Conservation (phyloP, 208 protist species). For the Leptomonas pyrrhocoris region DNA sequence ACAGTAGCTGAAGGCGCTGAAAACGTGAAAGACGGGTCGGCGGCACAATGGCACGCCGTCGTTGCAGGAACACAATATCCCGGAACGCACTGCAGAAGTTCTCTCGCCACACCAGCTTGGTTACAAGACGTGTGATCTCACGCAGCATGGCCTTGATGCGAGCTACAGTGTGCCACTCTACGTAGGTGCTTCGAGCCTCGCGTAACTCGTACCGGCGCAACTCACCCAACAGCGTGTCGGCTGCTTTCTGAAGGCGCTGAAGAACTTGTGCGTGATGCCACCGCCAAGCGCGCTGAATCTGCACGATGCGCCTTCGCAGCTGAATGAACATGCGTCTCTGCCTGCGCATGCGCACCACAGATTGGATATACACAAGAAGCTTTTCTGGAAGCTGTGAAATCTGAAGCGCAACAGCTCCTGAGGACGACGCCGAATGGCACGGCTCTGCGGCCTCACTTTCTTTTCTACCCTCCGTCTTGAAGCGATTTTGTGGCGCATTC, state of each 20-base stretch:
- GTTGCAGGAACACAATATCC: constrained; percentile 49
- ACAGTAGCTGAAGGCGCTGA: constrained; percentile 27
- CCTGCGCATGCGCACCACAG: constrained; percentile 14
- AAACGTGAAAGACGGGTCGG: constrained; percentile 16
- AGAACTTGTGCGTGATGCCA: background rate
- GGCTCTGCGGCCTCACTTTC: background rate
- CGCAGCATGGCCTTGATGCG: constrained; percentile 31
- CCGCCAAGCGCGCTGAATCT: constrained; percentile 25
- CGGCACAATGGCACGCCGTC: constrained; percentile 14
- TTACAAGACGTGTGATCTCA: constrained; percentile 51
- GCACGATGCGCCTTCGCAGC: background rate
- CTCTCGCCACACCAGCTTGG: constrained; percentile 71
- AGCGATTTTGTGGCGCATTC: no score
- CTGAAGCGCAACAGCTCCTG: background rate
- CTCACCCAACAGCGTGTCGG: constrained; percentile 12
- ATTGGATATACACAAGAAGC: constrained; percentile 21
- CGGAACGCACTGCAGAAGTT: constrained; percentile 77
- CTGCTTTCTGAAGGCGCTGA: constrained; percentile 10
- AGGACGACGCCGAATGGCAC: background rate
- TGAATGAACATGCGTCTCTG: background rate
- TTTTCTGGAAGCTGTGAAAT: constrained; percentile 11
- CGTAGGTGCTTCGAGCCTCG: background rate
- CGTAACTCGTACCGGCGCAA: constrained; percentile 16
- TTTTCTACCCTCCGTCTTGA: background rate
- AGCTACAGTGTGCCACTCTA: constrained; percentile 20